Evolutionary conservation across 2,329 filamentous ascomycete species (phyloP).

Genomic region (Aspergillus sp.): DNA sequence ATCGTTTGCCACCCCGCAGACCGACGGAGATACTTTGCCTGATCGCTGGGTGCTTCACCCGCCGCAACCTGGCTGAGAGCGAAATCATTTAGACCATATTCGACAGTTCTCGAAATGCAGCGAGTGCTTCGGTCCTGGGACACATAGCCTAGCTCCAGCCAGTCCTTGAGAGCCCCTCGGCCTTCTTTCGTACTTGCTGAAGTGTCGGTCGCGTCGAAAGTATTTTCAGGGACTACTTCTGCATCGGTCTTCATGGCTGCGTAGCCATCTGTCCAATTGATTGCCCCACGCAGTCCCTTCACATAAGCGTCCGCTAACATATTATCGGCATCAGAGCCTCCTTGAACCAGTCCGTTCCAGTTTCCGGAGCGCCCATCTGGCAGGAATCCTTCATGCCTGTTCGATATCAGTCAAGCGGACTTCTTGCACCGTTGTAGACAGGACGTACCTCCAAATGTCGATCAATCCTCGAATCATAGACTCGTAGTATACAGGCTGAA

Average conservation of each 20-base stretch:
- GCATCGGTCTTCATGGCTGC: slow-evolving; percentile 66
- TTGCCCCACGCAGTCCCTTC: slow-evolving; percentile 62
- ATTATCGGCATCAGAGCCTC: slow-evolving; percentile 69
- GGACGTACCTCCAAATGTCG: slow-evolving; percentile 63
- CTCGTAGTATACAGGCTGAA: slow-evolving; percentile 63
- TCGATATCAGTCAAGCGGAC: not conserved
- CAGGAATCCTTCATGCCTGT: slow-evolving; percentile 54
- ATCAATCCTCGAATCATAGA: slow-evolving; percentile 67
- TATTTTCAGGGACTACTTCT: slow-evolving; percentile 62
- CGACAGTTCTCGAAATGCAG: slow-evolving; percentile 64
- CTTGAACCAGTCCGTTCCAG: slow-evolving; percentile 63
- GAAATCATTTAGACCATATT: slow-evolving; percentile 67
- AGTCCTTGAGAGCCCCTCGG: slow-evolving; percentile 67
- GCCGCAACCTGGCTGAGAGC: slow-evolving; percentile 57
- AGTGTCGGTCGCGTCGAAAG: slow-evolving; percentile 53
- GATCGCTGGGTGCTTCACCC: slow-evolving; percentile 48
- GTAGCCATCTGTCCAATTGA: slow-evolving; percentile 66
- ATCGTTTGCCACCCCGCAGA: slow-evolving; percentile 72
- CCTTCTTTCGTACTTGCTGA: slow-evolving; percentile 67
- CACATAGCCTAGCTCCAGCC: slow-evolving; percentile 65
- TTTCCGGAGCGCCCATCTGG: slow-evolving; percentile 68
- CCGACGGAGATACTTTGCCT: slow-evolving; percentile 58
- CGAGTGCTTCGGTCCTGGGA: slow-evolving; percentile 57
- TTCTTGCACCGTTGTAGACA: not conserved
- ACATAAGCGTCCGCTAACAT: slow-evolving; percentile 71